These are phyloP conservation scores for Aspergillus pseudotamarii DNA, from an alignment of 2,329 filamentous ascomycete genomes.

Conservation along the genomic window DNA sequence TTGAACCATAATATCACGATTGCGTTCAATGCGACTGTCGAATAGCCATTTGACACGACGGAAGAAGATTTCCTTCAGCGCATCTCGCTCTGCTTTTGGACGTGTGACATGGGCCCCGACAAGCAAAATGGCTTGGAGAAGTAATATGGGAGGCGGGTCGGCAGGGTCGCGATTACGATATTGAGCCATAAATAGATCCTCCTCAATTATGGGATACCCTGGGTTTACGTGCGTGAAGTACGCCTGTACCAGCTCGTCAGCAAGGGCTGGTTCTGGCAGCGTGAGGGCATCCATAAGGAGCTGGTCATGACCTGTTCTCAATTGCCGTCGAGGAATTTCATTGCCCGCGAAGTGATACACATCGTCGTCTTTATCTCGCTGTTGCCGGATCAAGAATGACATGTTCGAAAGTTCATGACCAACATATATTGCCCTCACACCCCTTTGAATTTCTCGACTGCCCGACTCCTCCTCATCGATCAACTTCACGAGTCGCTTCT, in stretches of 20 bases:
- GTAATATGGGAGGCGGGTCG: slow-evolving; percentile 50
- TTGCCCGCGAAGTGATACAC: slow-evolving; percentile 50
- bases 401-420: slow-evolving; percentile 60
- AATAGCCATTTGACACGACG: slow-evolving; percentile 57
- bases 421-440: slow-evolving; percentile 57
- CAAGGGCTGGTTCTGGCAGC: slow-evolving; percentile 51
- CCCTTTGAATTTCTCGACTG: slow-evolving; percentile 50
- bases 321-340: slow-evolving; percentile 46
- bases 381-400: slow-evolving; percentile 57
- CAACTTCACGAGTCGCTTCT: slow-evolving; percentile 54
- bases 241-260: slow-evolving; percentile 53
- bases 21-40: slow-evolving; percentile 57
- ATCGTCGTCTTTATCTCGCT: slow-evolving; percentile 45
- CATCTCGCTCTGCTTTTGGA: slow-evolving; percentile 44
- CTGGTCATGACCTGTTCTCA: slow-evolving; percentile 48
- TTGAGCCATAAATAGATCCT: slow-evolving; percentile 54
- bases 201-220: slow-evolving; percentile 56
- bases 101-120: slow-evolving; percentile 56
- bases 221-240: slow-evolving; percentile 57
- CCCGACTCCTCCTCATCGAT: slow-evolving; percentile 53
- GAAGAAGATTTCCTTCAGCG: slow-evolving; percentile 54
- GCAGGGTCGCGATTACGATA: slow-evolving; percentile 51
- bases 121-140: slow-evolving; percentile 55
- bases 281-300: slow-evolving; percentile 53
- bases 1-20: slow-evolving; percentile 58